phyloP scores from a whole-genome alignment of 1,139 yeast species.

The Suhomyces kunorum region DNA sequence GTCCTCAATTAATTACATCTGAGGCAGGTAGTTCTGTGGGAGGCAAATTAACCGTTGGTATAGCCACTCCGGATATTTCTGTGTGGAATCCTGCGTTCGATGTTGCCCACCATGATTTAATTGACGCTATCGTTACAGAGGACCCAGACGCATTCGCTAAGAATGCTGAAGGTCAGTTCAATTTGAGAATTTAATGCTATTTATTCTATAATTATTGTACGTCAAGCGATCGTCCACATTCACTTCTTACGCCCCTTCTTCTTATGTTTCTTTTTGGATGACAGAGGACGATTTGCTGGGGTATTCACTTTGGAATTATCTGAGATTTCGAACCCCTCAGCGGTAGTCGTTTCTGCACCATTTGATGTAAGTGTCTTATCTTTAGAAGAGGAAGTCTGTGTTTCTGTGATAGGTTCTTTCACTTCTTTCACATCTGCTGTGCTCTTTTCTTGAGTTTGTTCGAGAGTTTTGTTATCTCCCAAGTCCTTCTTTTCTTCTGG shows the following conservation, averaged over 20 bases:
- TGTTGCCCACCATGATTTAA: conserved; percentile 78
- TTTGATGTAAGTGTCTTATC: no score
- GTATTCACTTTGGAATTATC: neutral
- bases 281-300: neutral
- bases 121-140: conserved; percentile 90
- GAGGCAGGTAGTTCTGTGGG: conserved; percentile 30
- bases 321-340: no score
- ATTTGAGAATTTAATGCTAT: conserved; percentile 24
- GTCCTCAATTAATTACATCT: conserved; percentile 46
- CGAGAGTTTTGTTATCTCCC: no score
- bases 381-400: no score
- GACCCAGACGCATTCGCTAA: conserved; percentile 53
- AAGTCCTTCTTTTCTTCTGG: no score
- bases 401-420: no score
- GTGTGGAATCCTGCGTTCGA: conserved; percentile 99
- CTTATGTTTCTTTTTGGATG: conserved; percentile 5
- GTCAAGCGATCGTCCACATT: neutral
- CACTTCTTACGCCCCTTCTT: conserved; percentile 7
- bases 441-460: no score
- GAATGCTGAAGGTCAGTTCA: conserved; percentile 45
- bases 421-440: no score
- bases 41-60: conserved; percentile 60
- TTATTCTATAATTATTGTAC: conserved; percentile 1
- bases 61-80: conserved; percentile 80
- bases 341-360: no score